Percentiles rank a stretch among this genome's conserved stretches.
Conservation (phyloP, 768 basidiomycete species). For the Tylopilus subfusipes region DNA sequence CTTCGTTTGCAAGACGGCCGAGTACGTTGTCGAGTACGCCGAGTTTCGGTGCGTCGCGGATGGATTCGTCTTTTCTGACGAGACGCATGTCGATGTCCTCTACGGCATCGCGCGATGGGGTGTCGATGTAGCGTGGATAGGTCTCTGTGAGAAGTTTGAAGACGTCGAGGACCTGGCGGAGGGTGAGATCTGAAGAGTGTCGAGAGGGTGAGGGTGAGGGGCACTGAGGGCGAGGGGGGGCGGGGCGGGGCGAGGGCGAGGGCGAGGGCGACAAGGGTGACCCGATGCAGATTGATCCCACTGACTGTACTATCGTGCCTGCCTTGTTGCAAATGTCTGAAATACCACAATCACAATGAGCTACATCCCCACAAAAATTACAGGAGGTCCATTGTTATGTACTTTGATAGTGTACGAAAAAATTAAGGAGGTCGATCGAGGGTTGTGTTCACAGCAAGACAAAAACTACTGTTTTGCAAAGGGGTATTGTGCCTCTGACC, state of each 20-base stretch:
- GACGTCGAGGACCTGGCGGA: slow-evolving; percentile 65
- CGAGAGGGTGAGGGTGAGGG: too few relatives aligned
- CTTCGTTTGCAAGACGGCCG: slow-evolving; percentile 73
- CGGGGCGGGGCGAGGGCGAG: too few relatives aligned
- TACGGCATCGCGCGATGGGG: slow-evolving; percentile 65
- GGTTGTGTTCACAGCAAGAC: background rate
- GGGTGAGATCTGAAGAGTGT: slow-evolving; percentile 46
- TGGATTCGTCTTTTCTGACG: slow-evolving; percentile 57
- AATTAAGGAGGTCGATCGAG: background rate
- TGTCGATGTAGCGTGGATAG: slow-evolving; percentile 76
- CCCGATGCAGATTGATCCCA: too few relatives aligned
- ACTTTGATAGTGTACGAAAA: too few relatives aligned
- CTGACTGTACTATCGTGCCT: background rate
- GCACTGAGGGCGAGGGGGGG: too few relatives aligned
- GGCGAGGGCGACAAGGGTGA: too few relatives aligned
- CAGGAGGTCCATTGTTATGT: background rate
- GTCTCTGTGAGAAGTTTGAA: slow-evolving; percentile 72
- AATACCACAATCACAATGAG: too few relatives aligned
- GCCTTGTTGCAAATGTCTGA: background rate
- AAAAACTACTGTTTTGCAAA: background rate
- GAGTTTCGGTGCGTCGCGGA: slow-evolving; percentile 40
- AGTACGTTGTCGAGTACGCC: slow-evolving; percentile 69
- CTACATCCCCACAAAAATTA: background rate
- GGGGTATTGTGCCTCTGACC: background rate
- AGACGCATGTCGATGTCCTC: slow-evolving; percentile 63